phyloP scores from a whole-genome alignment of 768 basidiomycete genomes.

The Serendipita sp. region DNA sequence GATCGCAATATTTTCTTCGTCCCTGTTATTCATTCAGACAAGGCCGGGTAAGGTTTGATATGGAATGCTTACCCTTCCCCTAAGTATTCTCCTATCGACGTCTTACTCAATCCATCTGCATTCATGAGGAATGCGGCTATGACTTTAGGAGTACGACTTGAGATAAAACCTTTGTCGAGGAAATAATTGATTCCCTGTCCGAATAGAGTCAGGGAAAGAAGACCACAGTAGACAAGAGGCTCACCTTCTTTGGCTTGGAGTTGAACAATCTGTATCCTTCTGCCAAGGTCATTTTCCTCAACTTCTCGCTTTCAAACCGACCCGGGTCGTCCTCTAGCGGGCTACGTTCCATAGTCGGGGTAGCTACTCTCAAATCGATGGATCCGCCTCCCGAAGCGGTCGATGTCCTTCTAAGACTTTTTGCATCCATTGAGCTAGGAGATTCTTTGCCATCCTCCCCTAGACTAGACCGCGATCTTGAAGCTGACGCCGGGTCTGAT shows the following conservation, averaged over 20 bases:
- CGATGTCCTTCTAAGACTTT: background rate
- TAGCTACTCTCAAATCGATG: constrained; percentile 22
- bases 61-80: constrained; percentile 73
- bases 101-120: constrained; percentile 87
- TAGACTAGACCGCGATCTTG: background rate
- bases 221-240: background rate
- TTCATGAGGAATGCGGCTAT: constrained; percentile 72
- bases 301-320: constrained; percentile 87
- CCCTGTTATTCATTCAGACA: constrained; percentile 31
- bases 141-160: constrained; percentile 50
- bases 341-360: constrained; percentile 40
- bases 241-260: constrained; percentile 90
- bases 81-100: constrained; percentile 94
- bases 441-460: background rate
- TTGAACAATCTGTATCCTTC: constrained; percentile 98
- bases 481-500: background rate
- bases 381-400: background rate
- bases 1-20: constrained; percentile 73
- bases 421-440: background rate
- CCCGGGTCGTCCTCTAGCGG: constrained; percentile 62
- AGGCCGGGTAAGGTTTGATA: background rate
- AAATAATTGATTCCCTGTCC: constrained; percentile 76
- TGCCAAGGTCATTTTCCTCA: constrained; percentile 84
- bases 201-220: constrained; percentile 5
- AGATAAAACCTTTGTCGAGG: constrained; percentile 75